Base-by-base conservation (phyloP, 192 early-diverging fungal genomes). In the Geranomyces variabilis region DNA sequence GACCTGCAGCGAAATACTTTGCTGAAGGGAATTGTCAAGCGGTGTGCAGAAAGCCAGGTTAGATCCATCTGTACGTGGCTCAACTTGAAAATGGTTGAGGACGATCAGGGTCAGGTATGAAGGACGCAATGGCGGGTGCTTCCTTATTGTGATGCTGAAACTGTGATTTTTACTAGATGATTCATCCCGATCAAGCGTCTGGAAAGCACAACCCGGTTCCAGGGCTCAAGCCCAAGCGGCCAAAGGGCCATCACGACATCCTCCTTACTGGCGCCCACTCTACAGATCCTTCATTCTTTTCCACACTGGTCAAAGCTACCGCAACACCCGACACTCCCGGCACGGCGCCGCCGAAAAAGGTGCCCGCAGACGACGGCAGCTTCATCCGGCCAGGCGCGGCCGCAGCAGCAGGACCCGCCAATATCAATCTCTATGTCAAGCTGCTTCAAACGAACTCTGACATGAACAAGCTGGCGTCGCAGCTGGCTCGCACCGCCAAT, bases 1-100 rank as follows among this genome's bases (percentile, higher is more conserved):
- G 84, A 86, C 41, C 7, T 41, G 17, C 78, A 86, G 34, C 33
- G 82, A 21, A 84, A 84, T 66, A 68, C 64, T 61, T 61, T 86
- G 17, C 63, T 86, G 55, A 81, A 77, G 65, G 84, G 84, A 14
- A 53, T 85, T 10, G 45, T 85, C 1, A 43, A 66, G 10, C 58
- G 82, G 45, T 79, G 71, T 65, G 79, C 68, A 9, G 70, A 72
- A 17, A 81, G 70, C 30, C 81, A 85, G 67, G 71, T 83, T 26
- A 77, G 80, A 12, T 26, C 67, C 0, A 76, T 85, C 26, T 85
- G 81, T 65, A 83, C 84, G 6, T 74, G 36, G 17, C 66, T 85
- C 30, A 85, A 80, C 63, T 36, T 85, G 36, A 78, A 78, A 59
- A 56, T 74, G 19, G 67, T 77, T 0, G 80, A 84, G 17, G 59